These are phyloP conservation scores for Spirogloea muscicola DNA, from an alignment of 139 green algal species.

Conservation along the genomic window DNA sequence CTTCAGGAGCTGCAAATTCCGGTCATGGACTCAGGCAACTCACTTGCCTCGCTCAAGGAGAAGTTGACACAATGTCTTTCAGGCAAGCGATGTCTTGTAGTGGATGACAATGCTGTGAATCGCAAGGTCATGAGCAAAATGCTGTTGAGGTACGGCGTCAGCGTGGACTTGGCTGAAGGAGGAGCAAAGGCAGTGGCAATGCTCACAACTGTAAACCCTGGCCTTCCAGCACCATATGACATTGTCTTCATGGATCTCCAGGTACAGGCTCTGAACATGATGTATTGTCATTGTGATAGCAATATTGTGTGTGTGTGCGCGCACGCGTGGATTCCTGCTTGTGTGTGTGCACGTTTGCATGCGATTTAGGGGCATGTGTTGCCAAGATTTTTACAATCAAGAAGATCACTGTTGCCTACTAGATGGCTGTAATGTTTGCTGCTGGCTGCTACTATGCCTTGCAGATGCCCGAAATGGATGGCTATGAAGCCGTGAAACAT, in stretches of 20 bases:
- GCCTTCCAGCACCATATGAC: neutral
- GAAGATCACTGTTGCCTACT: too few species aligned
- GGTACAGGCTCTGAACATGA: too few species aligned
- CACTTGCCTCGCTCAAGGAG: too few species aligned
- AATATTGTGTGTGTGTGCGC: constrained; percentile 2
- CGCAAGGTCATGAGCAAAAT: constrained; percentile 13
- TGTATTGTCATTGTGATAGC: too few species aligned
- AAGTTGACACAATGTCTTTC: constrained; percentile 15
- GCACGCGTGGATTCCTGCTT: neutral
- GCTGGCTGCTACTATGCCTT: neutral
- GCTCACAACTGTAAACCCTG: too few species aligned
- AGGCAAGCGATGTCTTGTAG: constrained; percentile 2
- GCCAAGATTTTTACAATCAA: neutral
- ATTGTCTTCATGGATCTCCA: constrained; percentile 1
- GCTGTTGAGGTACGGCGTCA: constrained; percentile 7
- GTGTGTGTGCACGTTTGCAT: neutral
- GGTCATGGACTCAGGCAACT: too few species aligned
- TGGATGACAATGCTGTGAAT: constrained; percentile 30
- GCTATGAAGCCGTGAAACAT: constrained; percentile 37
- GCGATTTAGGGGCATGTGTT: neutral
- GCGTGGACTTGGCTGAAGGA: neutral
- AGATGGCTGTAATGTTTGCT: neutral
- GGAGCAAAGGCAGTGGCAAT: constrained; percentile 19
- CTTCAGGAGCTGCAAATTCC: too few species aligned
- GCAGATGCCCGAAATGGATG: constrained; percentile 43